Evolutionary conservation across 2,329 filamentous ascomycete species (phyloP).

Genomic region (Ampelomyces quisqualis): DNA sequence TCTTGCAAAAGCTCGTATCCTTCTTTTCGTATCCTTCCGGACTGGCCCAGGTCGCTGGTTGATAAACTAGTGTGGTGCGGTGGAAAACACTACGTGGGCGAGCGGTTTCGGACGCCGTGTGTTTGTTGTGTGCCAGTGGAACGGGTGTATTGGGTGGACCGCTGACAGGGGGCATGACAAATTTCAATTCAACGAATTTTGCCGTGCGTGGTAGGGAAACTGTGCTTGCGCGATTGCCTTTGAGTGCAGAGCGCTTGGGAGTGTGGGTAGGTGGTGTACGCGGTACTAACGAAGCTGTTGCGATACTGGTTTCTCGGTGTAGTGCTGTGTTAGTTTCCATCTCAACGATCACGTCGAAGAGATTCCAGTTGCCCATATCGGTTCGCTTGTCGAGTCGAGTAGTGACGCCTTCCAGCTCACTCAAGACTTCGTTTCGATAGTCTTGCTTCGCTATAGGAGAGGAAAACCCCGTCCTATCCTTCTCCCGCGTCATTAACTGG

Average conservation of each 20-base stretch:
- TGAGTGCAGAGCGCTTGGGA: neutral
- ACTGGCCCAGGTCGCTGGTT: conserved; percentile 9
- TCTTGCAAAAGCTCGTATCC: conserved; percentile 11
- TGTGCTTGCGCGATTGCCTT: neutral
- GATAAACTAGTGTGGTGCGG: conserved; percentile 3
- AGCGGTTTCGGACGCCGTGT: conserved; percentile 2
- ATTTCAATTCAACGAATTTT: neutral
- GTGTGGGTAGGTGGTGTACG: neutral
- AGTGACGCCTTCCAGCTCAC: too few species aligned
- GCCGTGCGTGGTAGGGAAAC: neutral
- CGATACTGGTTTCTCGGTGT: conserved; percentile 47
- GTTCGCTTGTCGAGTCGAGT: too few species aligned
- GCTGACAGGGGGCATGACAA: too few species aligned
- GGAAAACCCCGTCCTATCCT: too few species aligned
- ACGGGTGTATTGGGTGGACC: neutral
- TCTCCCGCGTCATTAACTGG: too few species aligned
- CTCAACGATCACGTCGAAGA: too few species aligned
- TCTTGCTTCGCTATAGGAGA: too few species aligned
- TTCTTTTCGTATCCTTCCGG: conserved; percentile 13
- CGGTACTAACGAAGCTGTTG: too few species aligned
- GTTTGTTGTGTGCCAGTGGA: conserved; percentile 5
- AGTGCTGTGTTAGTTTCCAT: too few species aligned
- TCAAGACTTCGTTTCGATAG: too few species aligned
- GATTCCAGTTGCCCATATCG: too few species aligned
- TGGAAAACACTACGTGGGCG: neutral